These are phyloP conservation scores for Suillus brevipes DNA, from an alignment of 768 basidiomycete genomes.

Conservation along the genomic window DNA sequence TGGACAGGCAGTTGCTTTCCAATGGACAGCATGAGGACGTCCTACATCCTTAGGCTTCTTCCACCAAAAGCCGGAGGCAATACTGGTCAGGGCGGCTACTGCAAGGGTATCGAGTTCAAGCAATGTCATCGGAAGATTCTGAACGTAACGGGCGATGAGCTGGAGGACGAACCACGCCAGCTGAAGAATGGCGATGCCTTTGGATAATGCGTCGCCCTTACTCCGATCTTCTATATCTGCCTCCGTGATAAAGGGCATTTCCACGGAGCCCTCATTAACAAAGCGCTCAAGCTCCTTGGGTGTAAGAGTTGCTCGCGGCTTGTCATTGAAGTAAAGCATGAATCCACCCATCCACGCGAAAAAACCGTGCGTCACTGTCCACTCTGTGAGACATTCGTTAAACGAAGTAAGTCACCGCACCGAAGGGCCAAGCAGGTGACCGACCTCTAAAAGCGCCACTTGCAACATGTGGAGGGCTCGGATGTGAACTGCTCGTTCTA, in stretches of 20 bases:
- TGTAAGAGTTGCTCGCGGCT: slow-evolving; percentile 5
- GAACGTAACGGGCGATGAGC: slow-evolving; percentile 25
- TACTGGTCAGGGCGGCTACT: slow-evolving; percentile 31
- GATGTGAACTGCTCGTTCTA: neutral
- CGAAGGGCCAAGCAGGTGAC: neutral
- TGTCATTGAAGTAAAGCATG: slow-evolving; percentile 7
- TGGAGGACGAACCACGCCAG: slow-evolving; percentile 38
- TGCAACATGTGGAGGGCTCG: neutral
- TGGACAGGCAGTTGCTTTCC: neutral
- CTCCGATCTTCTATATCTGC: neutral
- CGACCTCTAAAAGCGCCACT: neutral
- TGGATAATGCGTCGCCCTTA: slow-evolving; percentile 33
- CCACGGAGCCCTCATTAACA: neutral
- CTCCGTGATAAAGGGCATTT: slow-evolving; percentile 10
- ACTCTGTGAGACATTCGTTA: neutral
- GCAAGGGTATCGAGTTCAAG: slow-evolving; percentile 57
- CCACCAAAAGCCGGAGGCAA: slow-evolving; percentile 40
- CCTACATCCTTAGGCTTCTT: slow-evolving; percentile 38
- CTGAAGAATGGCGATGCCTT: slow-evolving; percentile 35
- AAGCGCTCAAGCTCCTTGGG: neutral
- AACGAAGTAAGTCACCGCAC: neutral
- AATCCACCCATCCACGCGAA: slow-evolving; percentile 27
- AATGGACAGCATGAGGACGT: slow-evolving; percentile 13
- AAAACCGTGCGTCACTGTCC: slow-evolving; percentile 18
- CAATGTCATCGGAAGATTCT: slow-evolving; percentile 31